Evolutionary conservation across 2,329 filamentous ascomycete species (phyloP).

Genomic region (Dothideomycetes sp.): DNA sequence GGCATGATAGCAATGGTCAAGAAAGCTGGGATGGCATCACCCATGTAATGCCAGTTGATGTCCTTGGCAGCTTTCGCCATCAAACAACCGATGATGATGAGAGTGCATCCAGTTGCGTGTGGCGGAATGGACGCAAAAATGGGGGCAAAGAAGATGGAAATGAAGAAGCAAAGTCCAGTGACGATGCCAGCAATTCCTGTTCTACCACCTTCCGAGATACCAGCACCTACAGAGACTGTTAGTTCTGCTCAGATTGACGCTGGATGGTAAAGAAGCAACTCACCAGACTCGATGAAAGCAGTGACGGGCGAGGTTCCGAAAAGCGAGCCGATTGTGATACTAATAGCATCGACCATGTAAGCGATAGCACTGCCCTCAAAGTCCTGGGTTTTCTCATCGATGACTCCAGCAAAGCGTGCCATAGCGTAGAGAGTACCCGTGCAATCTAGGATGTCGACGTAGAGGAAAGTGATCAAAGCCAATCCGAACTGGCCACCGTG

Average conservation of each 20-base stretch:
- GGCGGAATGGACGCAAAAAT: slow-evolving; percentile 85
- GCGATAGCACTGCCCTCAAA: slow-evolving; percentile 79
- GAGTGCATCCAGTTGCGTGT: slow-evolving; percentile 82
- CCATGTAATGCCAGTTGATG: slow-evolving; percentile 83
- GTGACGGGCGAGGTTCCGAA: slow-evolving; percentile 74
- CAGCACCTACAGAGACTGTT: slow-evolving; percentile 40
- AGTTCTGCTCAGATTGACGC: no score
- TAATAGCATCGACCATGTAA: slow-evolving; percentile 74
- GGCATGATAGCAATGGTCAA: slow-evolving; percentile 79
- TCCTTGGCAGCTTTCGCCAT: slow-evolving; percentile 71
- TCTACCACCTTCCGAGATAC: slow-evolving; percentile 77
- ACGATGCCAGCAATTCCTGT: slow-evolving; percentile 76
- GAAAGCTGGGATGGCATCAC: slow-evolving; percentile 77
- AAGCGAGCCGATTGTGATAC: slow-evolving; percentile 71
- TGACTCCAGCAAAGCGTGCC: slow-evolving; percentile 71
- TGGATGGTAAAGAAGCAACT: background rate
- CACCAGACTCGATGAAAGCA: slow-evolving; percentile 76
- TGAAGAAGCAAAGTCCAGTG: slow-evolving; percentile 74
- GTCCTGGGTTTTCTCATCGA: slow-evolving; percentile 75
- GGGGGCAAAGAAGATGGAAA: slow-evolving; percentile 80
- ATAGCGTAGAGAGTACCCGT: slow-evolving; percentile 85
- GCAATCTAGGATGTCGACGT: slow-evolving; percentile 81
- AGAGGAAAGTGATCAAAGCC: slow-evolving; percentile 79
- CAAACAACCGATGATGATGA: slow-evolving; percentile 78
- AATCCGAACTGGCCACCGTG: slow-evolving; percentile 71